These are phyloP conservation scores for Kazachstania africana DNA, from an alignment of 805 yeast species.

Conservation along the genomic window DNA sequence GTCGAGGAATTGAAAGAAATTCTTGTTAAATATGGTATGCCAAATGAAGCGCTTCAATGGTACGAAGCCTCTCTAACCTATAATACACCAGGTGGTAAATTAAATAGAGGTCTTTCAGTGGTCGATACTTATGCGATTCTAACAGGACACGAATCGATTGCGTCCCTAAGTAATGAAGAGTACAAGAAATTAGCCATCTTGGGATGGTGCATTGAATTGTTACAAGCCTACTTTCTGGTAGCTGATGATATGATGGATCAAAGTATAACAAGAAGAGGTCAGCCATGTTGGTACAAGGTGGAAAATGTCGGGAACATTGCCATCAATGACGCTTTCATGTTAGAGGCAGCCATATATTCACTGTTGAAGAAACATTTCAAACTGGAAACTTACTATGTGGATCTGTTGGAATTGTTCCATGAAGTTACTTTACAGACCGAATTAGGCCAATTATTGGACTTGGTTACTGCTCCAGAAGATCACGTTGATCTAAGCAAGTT, in stretches of 20 bases:
- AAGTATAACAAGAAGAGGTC: conserved; percentile 94
- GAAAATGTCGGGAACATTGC: conserved; percentile 84
- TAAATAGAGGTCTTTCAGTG: conserved; percentile 92
- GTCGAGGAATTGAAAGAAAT: conserved; percentile 63
- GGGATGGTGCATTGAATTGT: conserved; percentile 91
- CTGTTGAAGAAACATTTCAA: conserved; percentile 83
- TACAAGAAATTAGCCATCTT: conserved; percentile 76
- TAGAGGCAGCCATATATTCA: conserved; percentile 87
- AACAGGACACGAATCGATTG: conserved; percentile 44
- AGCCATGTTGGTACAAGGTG: conserved; percentile 90
- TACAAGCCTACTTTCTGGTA: conserved; percentile 93
- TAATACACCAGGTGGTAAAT: conserved; percentile 93
- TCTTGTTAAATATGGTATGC: conserved; percentile 62
- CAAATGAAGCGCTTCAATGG: conserved; percentile 80
- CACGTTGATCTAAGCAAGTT: conserved; percentile 80
- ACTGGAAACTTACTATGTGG: conserved; percentile 71
- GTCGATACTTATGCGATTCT: conserved; percentile 82
- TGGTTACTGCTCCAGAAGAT: conserved; percentile 96
- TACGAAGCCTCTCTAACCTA: conserved; percentile 58
- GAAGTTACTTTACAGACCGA: conserved; percentile 97
- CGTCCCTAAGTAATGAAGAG: conserved; percentile 54
- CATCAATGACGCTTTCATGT: conserved; percentile 92
- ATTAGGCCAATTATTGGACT: conserved; percentile 88
- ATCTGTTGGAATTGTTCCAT: conserved; percentile 86
- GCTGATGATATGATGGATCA: conserved; percentile 99